phyloP scores from a whole-genome alignment of 2,329 filamentous ascomycete species.

The Sporothrix pseudoabietina region DNA sequence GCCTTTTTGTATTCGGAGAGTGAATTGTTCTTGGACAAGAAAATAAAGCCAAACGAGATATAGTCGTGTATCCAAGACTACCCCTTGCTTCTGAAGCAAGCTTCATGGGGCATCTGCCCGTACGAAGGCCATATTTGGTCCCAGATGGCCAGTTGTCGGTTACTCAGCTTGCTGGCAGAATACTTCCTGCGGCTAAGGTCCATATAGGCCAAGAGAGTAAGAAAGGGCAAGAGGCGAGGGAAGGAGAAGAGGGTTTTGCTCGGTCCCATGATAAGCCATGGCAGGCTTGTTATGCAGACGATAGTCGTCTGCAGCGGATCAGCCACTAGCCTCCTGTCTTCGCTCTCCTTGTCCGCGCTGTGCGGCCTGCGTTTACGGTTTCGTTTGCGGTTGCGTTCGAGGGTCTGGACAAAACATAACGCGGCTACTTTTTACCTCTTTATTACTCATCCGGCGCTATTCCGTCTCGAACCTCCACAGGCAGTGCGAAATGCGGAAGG shows the following conservation, averaged over 20 bases:
- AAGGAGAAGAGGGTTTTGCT: neutral
- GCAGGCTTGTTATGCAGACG: conserved; percentile 19
- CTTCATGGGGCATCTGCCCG: neutral
- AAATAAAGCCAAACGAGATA: neutral
- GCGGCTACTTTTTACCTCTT: neutral
- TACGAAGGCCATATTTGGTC: neutral
- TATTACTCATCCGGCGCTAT: neutral
- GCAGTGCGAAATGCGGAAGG: neutral
- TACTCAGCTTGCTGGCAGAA: conserved; percentile 22
- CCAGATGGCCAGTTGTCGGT: neutral
- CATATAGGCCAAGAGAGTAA: neutral
- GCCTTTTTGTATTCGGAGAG: neutral
- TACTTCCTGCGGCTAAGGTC: neutral
- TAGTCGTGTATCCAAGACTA: neutral
- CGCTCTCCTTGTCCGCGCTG: conserved; percentile 1
- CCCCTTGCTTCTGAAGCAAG: conserved; percentile 11
- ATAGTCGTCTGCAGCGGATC: conserved; percentile 16
- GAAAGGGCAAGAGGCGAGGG: neutral
- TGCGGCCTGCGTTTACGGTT: neutral
- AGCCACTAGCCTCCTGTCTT: conserved; percentile 7
- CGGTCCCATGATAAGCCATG: conserved; percentile 24
- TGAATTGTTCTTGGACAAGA: neutral
- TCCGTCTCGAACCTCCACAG: neutral
- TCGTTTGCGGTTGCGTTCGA: neutral
- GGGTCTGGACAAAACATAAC: neutral